phyloP scores from a whole-genome alignment of 139 green algal species.

The Chlorella sp. region DNA sequence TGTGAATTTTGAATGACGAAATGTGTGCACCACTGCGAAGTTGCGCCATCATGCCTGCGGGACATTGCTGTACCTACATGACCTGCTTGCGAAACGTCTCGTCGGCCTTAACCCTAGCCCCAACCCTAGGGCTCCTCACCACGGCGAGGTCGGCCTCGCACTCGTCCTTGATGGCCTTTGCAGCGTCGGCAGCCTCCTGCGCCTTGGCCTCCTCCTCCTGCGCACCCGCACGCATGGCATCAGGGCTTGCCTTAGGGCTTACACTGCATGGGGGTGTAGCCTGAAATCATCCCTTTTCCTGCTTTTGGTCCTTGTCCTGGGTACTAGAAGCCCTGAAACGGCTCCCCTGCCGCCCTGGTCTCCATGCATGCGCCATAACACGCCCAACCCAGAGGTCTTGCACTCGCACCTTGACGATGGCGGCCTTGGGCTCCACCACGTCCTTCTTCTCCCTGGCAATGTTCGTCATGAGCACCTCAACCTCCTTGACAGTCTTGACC shows the following conservation, averaged over 20 bases:
- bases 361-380: background rate
- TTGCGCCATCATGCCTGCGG: too few species aligned
- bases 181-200: constrained; percentile 51
- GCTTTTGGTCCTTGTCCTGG: background rate
- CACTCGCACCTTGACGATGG: constrained; percentile 17
- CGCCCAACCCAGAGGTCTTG: too few species aligned
- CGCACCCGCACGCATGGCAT: background rate
- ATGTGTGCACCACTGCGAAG: too few species aligned
- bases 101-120: background rate
- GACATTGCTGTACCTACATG: too few species aligned
- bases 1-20: too few species aligned
- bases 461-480: constrained; percentile 50
- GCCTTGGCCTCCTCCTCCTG: constrained; percentile 54
- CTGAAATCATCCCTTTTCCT: too few species aligned
- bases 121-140: constrained; percentile 9
- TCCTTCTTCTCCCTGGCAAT: constrained; percentile 64
- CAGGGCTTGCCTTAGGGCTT: background rate
- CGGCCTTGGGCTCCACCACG: constrained; percentile 54
- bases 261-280: background rate
- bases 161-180: constrained; percentile 75
- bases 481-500: constrained; percentile 58
- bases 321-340: background rate
- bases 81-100: background rate
- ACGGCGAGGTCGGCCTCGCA: constrained; percentile 69
- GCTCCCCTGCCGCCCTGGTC: background rate